Base-by-base conservation (phyloP, 345 rosid species). In the Alliaria petiolata region DNA sequence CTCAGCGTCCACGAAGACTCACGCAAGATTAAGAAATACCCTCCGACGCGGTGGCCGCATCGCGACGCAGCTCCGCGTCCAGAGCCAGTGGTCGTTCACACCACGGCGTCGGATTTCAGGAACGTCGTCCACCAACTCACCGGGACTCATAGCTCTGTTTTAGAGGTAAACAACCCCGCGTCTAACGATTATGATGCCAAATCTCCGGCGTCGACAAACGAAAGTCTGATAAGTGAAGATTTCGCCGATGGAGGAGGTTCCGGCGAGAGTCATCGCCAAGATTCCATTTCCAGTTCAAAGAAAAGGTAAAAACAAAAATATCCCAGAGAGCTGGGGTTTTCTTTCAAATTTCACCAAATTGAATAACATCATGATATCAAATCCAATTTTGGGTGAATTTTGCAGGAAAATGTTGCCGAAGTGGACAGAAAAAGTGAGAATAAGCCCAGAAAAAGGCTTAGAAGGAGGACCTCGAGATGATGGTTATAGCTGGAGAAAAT, bases 401-500 rank as follows among this genome's bases (percentile, higher is more conserved):
- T 50, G 69, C 88, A 91, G 97, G 61, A 91, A 81, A 69, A 71
- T 79, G 77, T 52, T 72, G 47, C 86, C 86, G 10, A n/a, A n/a
- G n/a, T n/a, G n/a, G n/a, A 86, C 85, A 96, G 99, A 83, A 6
- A 78, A 81, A 55, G 96, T 91, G 59, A 85, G 77, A 71, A 86
- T 91, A 7, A 77, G 65, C 63, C 80, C 91, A 58, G 93, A 87
- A 45, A 83, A 84, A 68, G 77, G 86, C 59, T 81, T 88, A 22
- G n/a, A n/a, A n/a, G n/a, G n/a, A n/a, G 96, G 91, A 35, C 84
- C 93, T 33, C 82, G 81, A 31, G 96, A 89, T 61, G 97, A 95
- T 80, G 89, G 91, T 51, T 84, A 67, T 34, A 86, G 84, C 76
- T 91, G 99, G 99, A 91, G 99, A 82, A 95, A 95, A 67, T 91